Evolutionary conservation across 108 stramenopile genomes (phyloP).

Genomic region (Cyclotella atomus): DNA sequence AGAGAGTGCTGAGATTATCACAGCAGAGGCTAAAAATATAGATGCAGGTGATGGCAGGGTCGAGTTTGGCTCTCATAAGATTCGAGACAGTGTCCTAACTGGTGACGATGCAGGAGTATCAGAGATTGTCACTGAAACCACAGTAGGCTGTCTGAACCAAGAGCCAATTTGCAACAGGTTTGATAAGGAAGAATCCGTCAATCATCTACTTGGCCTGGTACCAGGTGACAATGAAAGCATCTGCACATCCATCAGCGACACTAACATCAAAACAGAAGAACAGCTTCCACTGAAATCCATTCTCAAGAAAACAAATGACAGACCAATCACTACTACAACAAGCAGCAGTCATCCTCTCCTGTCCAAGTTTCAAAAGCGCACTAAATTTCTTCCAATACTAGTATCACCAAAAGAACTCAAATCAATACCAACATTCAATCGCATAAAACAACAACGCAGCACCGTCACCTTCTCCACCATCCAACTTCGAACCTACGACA

Average conservation of each 20-base stretch:
- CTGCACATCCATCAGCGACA: background rate
- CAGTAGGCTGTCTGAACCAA: too few relatives aligned
- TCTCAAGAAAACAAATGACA: background rate
- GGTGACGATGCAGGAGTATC: background rate
- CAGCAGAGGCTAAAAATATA: background rate
- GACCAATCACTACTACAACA: background rate
- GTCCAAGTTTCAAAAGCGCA: background rate
- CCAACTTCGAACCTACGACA: constrained; percentile 8
- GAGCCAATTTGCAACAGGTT: background rate
- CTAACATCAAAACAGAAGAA: background rate
- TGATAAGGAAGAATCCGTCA: background rate
- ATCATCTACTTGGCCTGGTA: background rate
- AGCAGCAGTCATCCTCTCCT: background rate
- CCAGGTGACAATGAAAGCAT: background rate
- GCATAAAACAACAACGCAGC: background rate
- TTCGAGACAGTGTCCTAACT: background rate
- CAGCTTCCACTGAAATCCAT: background rate
- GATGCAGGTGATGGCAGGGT: background rate
- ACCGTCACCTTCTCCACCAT: constrained; percentile 4
- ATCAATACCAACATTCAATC: background rate
- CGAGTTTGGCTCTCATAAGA: constrained; percentile 1
- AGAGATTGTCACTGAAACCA: background rate
- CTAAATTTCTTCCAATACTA: background rate
- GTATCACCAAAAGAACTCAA: background rate
- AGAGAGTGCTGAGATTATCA: background rate